Evolutionary conservation across 805 yeast genomes (phyloP).

Genomic region (Starmera caribaea): DNA sequence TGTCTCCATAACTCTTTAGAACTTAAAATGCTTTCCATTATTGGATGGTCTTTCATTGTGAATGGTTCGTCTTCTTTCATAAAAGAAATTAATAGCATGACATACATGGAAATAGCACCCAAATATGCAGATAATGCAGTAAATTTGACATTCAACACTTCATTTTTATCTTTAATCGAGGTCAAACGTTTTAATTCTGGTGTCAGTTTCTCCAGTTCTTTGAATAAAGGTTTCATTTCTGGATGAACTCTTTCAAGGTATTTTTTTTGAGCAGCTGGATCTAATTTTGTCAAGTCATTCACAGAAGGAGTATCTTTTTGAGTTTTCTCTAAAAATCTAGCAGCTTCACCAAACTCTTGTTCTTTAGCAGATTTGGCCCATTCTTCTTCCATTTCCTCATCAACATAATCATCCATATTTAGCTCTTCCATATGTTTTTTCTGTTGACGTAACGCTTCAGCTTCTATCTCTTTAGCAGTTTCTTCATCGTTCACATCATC

Average conservation of each 20-base stretch:
- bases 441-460: slow-evolving; percentile 83
- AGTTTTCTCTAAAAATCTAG: slow-evolving; percentile 13
- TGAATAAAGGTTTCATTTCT: slow-evolving; percentile 69
- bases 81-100: slow-evolving; percentile 60
- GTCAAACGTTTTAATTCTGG: slow-evolving; percentile 31
- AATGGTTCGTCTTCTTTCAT: slow-evolving; percentile 44
- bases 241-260: slow-evolving; percentile 62
- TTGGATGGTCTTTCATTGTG: slow-evolving; percentile 75
- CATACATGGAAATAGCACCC: slow-evolving; percentile 69
- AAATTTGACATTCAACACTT: slow-evolving; percentile 39
- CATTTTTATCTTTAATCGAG: slow-evolving; percentile 19
- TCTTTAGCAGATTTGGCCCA: slow-evolving; percentile 58
- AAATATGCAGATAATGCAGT: slow-evolving; percentile 72
- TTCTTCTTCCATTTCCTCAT: slow-evolving; percentile 70
- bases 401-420: slow-evolving; percentile 64
- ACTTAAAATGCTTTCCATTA: slow-evolving; percentile 78
- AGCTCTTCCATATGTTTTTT: slow-evolving; percentile 69
- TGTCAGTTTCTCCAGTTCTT: slow-evolving; percentile 42
- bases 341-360: slow-evolving; percentile 30
- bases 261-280: slow-evolving; percentile 40
- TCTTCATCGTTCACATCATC: slow-evolving; percentile 51
- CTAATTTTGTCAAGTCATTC: slow-evolving; percentile 40
- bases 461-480: slow-evolving; percentile 67
- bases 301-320: slow-evolving; percentile 24
- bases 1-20: slow-evolving; percentile 87